phyloP scores from a whole-genome alignment of 1,284 basidiomycete genomes.

The Pseudozyma sp. region DNA sequence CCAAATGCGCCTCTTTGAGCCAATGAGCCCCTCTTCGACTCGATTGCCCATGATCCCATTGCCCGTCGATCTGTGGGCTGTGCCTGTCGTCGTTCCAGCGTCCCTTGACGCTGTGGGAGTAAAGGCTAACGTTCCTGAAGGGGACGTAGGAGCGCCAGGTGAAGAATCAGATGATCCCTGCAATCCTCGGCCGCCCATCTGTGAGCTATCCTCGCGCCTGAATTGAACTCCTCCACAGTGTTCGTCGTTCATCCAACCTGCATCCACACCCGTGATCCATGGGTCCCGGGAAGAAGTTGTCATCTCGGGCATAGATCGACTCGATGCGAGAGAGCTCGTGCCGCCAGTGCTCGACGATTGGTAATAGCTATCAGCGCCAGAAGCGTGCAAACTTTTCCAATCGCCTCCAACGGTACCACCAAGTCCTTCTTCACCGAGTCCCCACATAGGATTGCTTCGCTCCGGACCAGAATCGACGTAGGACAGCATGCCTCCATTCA shows the following conservation, averaged over 20 bases:
- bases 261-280: conserved; percentile 5
- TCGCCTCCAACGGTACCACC: not conserved
- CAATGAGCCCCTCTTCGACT: conserved; percentile 37
- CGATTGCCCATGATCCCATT: conserved; percentile 4
- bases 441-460: conserved; percentile 21
- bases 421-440: not conserved
- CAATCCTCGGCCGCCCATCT: no score
- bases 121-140: no score
- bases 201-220: not conserved
- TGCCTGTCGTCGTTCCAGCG: no score
- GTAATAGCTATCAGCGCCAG: not conserved
- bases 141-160: no score
- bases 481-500: not conserved
- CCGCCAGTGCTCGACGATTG: conserved; percentile 1
- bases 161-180: no score
- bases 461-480: not conserved
- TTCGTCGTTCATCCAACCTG: not conserved
- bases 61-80: no score
- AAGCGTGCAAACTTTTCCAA: not conserved
- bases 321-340: conserved; percentile 12
- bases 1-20: conserved; percentile 40
- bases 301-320: conserved; percentile 17
- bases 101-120: no score
- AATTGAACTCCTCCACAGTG: not conserved
- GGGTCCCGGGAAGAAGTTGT: conserved; percentile 10